Evolutionary conservation across 805 yeast genomes (phyloP).

Genomic region (Nakazawaea peltata): DNA sequence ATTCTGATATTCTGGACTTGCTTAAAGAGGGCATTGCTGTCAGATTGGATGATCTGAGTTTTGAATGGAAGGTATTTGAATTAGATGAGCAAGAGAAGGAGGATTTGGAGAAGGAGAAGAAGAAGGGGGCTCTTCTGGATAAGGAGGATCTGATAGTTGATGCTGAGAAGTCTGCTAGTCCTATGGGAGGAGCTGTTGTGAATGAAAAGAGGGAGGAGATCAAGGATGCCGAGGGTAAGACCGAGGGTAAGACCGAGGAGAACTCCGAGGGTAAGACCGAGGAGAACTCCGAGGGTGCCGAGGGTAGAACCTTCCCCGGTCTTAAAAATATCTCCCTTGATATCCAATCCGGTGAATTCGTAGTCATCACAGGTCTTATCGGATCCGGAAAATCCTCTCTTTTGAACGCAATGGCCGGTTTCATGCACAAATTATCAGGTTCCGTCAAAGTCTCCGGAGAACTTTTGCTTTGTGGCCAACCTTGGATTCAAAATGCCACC

Average conservation of each 20-base stretch:
- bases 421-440: constrained; percentile 47
- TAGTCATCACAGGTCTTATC: constrained; percentile 71
- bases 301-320: constrained; percentile 28
- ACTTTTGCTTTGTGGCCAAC: constrained; percentile 40
- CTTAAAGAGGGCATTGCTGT: constrained; percentile 33
- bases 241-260: constrained; percentile 5
- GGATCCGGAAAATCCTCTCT: constrained; percentile 72
- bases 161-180: neutral
- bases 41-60: constrained; percentile 41
- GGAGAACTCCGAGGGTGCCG: constrained; percentile 12
- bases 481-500: constrained; percentile 46
- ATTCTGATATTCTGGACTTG: constrained; percentile 7
- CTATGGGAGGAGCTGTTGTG: neutral
- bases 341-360: constrained; percentile 57
- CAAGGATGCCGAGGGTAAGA: neutral
- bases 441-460: constrained; percentile 40
- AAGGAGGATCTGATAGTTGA: too few relatives aligned
- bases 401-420: constrained; percentile 55
- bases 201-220: constrained; percentile 5
- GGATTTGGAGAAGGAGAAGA: constrained; percentile 9
- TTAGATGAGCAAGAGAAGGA: constrained; percentile 19
- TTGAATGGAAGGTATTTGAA: constrained; percentile 54
- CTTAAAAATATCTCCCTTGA: constrained; percentile 41
- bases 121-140: too few relatives aligned
- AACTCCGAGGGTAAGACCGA: constrained; percentile 1